Base-by-base conservation (phyloP, 2,329 filamentous ascomycete species). In the Diaporthe ilicicola region DNA sequence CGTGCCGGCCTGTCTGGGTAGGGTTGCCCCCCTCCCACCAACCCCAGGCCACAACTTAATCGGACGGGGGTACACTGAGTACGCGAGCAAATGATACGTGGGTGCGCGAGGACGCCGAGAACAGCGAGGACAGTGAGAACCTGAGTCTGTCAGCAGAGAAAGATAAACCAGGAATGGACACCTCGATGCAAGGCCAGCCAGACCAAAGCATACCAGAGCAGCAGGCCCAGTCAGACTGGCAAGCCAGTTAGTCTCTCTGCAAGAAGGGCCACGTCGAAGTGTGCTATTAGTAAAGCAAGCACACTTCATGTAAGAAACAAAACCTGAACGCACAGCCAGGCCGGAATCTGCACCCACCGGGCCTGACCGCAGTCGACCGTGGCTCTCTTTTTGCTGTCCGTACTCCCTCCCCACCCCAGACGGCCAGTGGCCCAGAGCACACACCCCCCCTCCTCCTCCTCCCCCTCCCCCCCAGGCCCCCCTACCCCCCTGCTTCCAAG, bases 291-390 rank as follows among this genome's bases (percentile, higher is more conserved):
- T 53, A 69, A 44, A 39, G 56, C 29, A 46, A 54, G 37, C 34
- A 50, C 44, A 55, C 65, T 68, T 44, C 51, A 56, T 27, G 39
- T 59, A 64, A 64, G 59, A 64, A 68, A 55, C 53, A 68, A 22
- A 55, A 69, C 55, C 34, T 69, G 55, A 59, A 48, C 64, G 48
- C 70, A 70, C 70, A 72, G 70, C 70, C 70, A 70, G 70, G 59
- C 70, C 67, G 27, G 56, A 66, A 59, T 50, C 50, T 46, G 51
- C 70, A 72, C 59, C 66, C 70, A 64, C 53, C 67, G 44, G 70
- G 66, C 65, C 70, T 44, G 67, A 62, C 59, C 67, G 67, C 59
- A 54, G 59, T 66, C 67, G 53, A 70, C 51, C 67, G 37, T 34
- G 37, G 13, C 27, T 42, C 51, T 46, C 48, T 42, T 39, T 13